Conservation (phyloP, 768 basidiomycete genomes). For the Lanmaoa rubissima region DNA sequence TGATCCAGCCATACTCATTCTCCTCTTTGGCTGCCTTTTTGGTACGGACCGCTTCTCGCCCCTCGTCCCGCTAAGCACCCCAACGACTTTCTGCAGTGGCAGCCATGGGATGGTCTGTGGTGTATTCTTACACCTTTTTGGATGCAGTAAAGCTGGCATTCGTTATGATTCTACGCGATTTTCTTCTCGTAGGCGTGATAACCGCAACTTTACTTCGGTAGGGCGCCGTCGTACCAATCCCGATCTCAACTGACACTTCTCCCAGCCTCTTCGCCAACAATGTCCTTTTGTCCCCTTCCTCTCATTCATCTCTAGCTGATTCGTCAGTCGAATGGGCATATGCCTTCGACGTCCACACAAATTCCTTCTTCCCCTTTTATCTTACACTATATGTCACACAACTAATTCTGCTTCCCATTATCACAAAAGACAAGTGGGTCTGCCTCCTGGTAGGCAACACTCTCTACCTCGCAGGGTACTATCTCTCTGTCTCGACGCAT, state of each 20-base stretch:
- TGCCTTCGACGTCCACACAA: conserved; percentile 95
- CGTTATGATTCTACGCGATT: conserved; percentile 88
- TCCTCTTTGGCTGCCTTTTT: conserved; percentile 75
- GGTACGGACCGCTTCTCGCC: conserved; percentile 39
- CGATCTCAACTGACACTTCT: conserved; percentile 11
- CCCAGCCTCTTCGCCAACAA: conserved; percentile 69
- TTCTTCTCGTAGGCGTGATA: conserved; percentile 72
- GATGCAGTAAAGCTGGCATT: conserved; percentile 64
- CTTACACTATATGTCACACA: conserved; percentile 88
- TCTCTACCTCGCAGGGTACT: conserved; percentile 68
- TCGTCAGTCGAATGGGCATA: conserved; percentile 88
- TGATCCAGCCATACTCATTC: conserved; percentile 91
- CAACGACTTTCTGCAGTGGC: conserved; percentile 49
- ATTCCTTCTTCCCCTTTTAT: conserved; percentile 94
- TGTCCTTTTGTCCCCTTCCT: conserved; percentile 66
- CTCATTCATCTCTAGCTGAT: conserved; percentile 68
- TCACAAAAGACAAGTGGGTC: conserved; percentile 88
- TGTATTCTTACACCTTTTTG: conserved; percentile 64
- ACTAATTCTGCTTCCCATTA: conserved; percentile 78
- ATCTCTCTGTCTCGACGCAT: conserved; percentile 12
- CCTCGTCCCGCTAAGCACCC: neutral
- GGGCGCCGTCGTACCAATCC: neutral
- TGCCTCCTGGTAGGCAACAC: conserved; percentile 93
- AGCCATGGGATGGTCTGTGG: conserved; percentile 81
- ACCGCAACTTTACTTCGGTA: conserved; percentile 79